A percentile compares a stretch with the other conserved stretches of the same genome.
phyloP scores from a whole-genome alignment of 2,329 filamentous ascomycete genomes.

The Cercospora sesami region DNA sequence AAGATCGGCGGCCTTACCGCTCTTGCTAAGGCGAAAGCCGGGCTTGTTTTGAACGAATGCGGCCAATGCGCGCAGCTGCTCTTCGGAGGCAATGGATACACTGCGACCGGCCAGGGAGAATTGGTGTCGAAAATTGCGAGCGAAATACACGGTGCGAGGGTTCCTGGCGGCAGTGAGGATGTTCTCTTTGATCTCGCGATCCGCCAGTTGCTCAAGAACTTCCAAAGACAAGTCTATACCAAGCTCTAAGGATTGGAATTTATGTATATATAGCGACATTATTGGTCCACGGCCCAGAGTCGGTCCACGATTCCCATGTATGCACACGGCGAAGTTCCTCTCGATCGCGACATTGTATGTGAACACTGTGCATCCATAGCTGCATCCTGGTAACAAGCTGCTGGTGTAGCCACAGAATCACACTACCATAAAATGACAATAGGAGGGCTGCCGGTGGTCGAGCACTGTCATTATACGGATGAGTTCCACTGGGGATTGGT shows the following conservation, averaged over 20 bases:
- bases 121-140: neutral
- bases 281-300: neutral
- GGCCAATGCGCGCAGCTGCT: slow-evolving; percentile 1
- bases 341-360: neutral
- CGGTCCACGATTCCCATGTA: neutral
- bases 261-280: neutral
- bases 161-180: neutral
- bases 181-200: neutral
- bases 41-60: neutral
- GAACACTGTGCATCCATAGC: neutral
- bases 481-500: no score
- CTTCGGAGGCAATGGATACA: neutral
- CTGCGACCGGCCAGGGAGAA: neutral
- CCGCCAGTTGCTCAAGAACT: neutral
- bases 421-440: no score
- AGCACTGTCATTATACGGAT: no score
- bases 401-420: no score
- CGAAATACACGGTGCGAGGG: neutral
- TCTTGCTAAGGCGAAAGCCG: neutral
- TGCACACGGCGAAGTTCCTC: neutral
- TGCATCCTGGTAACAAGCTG: neutral
- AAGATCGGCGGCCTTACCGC: neutral
- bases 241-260: neutral
- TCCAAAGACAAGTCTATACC: neutral
- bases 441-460: no score